Percentiles rank a stretch among this genome's conserved stretches.
Evolutionary conservation across 257 asterid species (phyloP).

Genomic region (Solanum corneliomulleri): DNA sequence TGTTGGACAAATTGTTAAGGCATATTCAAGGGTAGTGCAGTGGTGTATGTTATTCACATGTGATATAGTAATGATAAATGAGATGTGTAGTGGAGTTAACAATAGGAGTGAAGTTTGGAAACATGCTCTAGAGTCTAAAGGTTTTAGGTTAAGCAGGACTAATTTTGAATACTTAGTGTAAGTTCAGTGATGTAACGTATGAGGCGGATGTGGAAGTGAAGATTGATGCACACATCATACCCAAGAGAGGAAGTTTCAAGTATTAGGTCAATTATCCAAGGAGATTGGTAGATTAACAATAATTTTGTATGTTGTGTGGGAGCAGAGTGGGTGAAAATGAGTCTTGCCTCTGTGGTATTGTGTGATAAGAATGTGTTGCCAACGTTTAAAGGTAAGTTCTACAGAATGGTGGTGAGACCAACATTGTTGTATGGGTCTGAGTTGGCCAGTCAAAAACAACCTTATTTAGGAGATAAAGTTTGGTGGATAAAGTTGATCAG

Average conservation of each 20-base stretch:
- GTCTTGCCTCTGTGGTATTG: neutral
- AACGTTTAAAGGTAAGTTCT: neutral
- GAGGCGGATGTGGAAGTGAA: neutral
- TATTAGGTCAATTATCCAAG: neutral
- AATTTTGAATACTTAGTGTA: neutral
- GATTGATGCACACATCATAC: neutral
- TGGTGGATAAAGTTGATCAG: neutral
- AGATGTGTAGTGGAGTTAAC: neutral
- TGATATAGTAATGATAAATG: neutral
- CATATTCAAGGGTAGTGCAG: neutral
- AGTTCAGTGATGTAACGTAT: neutral
- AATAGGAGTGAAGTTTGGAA: neutral
- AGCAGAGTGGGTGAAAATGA: neutral
- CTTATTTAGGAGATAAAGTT: neutral
- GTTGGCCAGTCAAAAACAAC: neutral
- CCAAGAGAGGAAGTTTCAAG: neutral
- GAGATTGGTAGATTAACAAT: neutral
- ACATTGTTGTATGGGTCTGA: neutral
- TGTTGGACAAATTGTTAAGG: neutral
- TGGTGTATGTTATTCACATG: neutral
- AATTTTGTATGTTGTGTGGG: neutral
- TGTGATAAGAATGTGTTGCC: neutral
- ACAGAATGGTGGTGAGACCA: neutral
- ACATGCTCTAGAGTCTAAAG: neutral
- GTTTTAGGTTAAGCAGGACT: neutral